Evolutionary conservation across 108 stramenopile genomes (phyloP).

Genomic region (Cyclotella distinguenda): DNA sequence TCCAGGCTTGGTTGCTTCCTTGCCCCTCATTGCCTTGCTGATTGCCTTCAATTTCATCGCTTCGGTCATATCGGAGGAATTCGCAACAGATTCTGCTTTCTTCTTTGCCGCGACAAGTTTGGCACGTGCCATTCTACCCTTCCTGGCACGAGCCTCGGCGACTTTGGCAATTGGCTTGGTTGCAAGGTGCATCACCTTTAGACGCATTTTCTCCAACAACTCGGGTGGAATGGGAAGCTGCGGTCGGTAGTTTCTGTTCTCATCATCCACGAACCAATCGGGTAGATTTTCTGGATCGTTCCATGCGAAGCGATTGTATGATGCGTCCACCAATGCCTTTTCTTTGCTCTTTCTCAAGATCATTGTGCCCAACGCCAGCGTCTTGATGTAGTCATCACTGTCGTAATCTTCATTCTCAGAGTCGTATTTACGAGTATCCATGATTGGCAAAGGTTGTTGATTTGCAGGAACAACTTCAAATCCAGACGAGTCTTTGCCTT

Average conservation of each 20-base stretch:
- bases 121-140: slow-evolving; percentile 78
- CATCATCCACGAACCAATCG: slow-evolving; percentile 99
- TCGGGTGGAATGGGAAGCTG: slow-evolving; percentile 94
- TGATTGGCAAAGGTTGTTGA: slow-evolving; percentile 52
- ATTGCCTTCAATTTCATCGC: slow-evolving; percentile 96
- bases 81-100: slow-evolving; percentile 90
- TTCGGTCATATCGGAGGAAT: slow-evolving; percentile 91
- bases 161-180: slow-evolving; percentile 97
- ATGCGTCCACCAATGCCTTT: slow-evolving; percentile 95
- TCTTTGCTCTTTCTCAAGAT: slow-evolving; percentile 93
- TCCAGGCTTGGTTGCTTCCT: slow-evolving; percentile 66
- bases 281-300: slow-evolving; percentile 96
- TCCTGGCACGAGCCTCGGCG: slow-evolving; percentile 97
- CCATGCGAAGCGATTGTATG: slow-evolving; percentile 99
- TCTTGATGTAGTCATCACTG: slow-evolving; percentile 92
- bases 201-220: slow-evolving; percentile 95
- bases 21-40: slow-evolving; percentile 89
- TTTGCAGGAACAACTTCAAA: slow-evolving; percentile 72
- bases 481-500: slow-evolving; percentile 33
- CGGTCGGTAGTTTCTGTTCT: slow-evolving; percentile 93
- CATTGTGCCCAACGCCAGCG: slow-evolving; percentile 95
- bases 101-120: slow-evolving; percentile 93
- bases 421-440: slow-evolving; percentile 89
- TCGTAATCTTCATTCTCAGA: slow-evolving; percentile 97
- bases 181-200: slow-evolving; percentile 80